phyloP scores from a whole-genome alignment of 2,329 filamentous ascomycete species.

The Hymenoscyphus fructigenus region DNA sequence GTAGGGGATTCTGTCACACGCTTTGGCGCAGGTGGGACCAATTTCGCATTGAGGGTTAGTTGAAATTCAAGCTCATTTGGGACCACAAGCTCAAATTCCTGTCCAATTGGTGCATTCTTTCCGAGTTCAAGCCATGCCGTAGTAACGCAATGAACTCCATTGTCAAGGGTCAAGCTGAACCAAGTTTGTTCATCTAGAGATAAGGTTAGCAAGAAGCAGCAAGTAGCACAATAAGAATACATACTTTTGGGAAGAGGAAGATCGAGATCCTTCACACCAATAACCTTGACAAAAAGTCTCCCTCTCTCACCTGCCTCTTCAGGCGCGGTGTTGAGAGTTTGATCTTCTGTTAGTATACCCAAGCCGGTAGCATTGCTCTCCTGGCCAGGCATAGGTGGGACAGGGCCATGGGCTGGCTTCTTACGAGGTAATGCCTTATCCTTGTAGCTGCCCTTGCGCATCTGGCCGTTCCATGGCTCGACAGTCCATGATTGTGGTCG shows the following conservation, averaged over 20 bases:
- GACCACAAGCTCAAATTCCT: conserved; percentile 97
- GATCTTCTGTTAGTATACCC: conserved; percentile 61
- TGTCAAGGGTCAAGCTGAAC: conserved; percentile 97
- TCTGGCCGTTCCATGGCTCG: conserved; percentile 90
- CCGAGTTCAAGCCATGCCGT: conserved; percentile 93
- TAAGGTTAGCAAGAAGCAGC: conserved; percentile 29
- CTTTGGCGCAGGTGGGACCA: conserved; percentile 73
- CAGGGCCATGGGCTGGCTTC: conserved; percentile 50
- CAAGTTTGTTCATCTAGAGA: conserved; percentile 77
- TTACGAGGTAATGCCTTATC: conserved; percentile 45
- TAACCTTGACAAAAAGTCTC: conserved; percentile 95
- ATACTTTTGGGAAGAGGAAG: conserved; percentile 86
- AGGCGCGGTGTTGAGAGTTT: conserved; percentile 51
- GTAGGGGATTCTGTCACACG: conserved; percentile 55
- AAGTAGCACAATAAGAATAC: conserved; percentile 34
- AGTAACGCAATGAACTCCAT: conserved; percentile 95
- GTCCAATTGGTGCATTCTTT: conserved; percentile 88
- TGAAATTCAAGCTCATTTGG: conserved; percentile 99
- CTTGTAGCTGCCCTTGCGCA: conserved; percentile 56
- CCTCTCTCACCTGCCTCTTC: conserved; percentile 86
- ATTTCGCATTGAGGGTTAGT: conserved; percentile 91
- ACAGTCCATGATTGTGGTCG: conserved; percentile 93
- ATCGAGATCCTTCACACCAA: conserved; percentile 94
- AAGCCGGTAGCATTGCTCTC: conserved; percentile 70
- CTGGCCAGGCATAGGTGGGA: conserved; percentile 83